Evolutionary conservation across 768 basidiomycete species (phyloP).

Genomic region (Sutorius australiensis): DNA sequence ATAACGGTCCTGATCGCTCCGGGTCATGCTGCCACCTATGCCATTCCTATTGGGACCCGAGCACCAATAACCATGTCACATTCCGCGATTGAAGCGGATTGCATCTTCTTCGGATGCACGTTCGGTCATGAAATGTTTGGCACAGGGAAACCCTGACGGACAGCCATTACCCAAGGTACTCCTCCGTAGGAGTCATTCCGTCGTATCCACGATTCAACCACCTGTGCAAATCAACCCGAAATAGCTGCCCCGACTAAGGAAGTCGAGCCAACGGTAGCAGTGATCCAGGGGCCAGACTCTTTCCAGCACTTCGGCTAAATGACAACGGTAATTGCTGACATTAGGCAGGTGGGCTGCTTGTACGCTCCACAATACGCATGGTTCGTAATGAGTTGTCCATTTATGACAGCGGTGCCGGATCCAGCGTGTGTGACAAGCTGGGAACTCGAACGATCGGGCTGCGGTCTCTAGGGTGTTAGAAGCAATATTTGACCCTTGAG

Average conservation of each 20-base stretch:
- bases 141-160: too few species aligned
- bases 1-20: not conserved
- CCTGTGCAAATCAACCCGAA: not conserved
- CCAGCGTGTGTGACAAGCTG: not conserved
- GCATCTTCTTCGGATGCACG: not conserved
- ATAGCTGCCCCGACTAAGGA: not conserved
- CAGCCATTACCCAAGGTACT: not conserved
- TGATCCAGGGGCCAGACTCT: not conserved
- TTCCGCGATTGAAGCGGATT: not conserved
- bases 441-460: not conserved
- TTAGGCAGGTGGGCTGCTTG: too few species aligned
- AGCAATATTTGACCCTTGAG: not conserved
- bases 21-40: not conserved
- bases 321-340: not conserved
- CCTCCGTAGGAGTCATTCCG: not conserved
- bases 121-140: not conserved
- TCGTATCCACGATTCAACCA: not conserved
- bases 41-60: too few species aligned
- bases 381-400: too few species aligned
- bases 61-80: too few species aligned
- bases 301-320: not conserved
- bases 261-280: not conserved
- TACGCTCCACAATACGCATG: not conserved
- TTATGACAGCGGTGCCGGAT: not conserved
- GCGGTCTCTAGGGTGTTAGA: not conserved